Base-by-base conservation (phyloP, 2,329 filamentous ascomycete species). In the Ascocoryne sarcoides region DNA sequence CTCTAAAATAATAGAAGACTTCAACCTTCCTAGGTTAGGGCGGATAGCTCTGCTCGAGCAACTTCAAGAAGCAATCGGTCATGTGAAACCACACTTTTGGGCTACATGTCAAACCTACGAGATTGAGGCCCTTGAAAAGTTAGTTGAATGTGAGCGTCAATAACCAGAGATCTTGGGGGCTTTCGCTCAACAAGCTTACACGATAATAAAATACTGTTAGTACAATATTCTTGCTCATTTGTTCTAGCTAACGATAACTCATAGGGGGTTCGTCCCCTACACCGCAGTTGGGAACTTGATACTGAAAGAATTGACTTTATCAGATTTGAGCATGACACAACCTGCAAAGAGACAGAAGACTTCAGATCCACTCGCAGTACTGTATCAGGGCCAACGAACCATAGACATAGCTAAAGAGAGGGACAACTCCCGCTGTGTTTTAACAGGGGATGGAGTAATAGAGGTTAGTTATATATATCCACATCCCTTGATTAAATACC, bases 381-480 rank as follows among this genome's bases (percentile, higher is more conserved):
- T 37, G 20, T 29, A 8, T 39, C 35, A 20, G 39, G 39, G 37
- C 26, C 37, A 26, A 23, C 12, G 9, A 20, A 28, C 31, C 10
- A 10, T 26, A 33, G 32, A 12, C 8, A n/a, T 35, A 10, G 41
- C 42, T 28, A 15, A 32, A 34, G 20, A 38, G 37, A 35, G 45
- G 45, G 45, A 47, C 31, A 23, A 20, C 32, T 31, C 10, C 33
- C 19, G 45, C 26, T 47, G 45, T 47, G 45, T 47, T 12, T 35
- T 47, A 35, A 45, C 45, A 32, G 32, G 32, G 12, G 19, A n/a
- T 10, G 4, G 26, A 14, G n/a, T 19, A 10, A 35, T 39, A n/a
- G 36, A 49, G 16, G 39, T 45, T 15, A 40, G 44, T 17, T 37
- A 49, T 32, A 49, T 49, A 10, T 49, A 45, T 19, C 44, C 47